Evolutionary conservation across 495 filamentous ascomycete species (phyloP), one percentile per base, ranked within the genome.

Genomic region (Xylona heveae): DNA sequence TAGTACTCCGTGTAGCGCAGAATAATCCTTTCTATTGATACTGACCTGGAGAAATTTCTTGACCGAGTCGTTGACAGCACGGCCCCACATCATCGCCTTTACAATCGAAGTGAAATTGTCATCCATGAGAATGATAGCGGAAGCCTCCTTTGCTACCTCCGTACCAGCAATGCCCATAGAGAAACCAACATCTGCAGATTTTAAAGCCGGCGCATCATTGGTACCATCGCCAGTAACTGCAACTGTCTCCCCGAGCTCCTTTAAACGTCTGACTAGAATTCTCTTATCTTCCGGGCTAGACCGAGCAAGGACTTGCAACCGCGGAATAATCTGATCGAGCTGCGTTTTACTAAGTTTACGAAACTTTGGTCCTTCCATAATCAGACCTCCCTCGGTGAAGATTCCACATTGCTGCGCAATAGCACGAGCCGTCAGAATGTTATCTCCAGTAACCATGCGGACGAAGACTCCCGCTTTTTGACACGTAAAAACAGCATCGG

Each of bases 191-290:
- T 91, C 78, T 16, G 83, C 82, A 33, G 69, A 72, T 51, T 80
- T 85, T 23, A 93, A 53, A 23, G 82, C 83, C 28, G 80, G 80
- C 1, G 76, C 82, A 54, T 93, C 83, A 38, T 93, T 93, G 31
- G 81, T 90, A 18, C 82, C 83, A 48, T 93, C 82, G 35, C 83
- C 83, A 38, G 82, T 93, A 12, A 94, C 84, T 24, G 84, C 83
- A 30, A 92, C 84, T 10, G 78, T 91, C 49, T 92, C 82, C 8
- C 79, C 79, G 17, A 85, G 57, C 36, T 77, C 77, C 52, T 83
- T 88, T 20, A 92, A 62, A 22, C 68, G 62, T 38, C 67, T 69
- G 17, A 92, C 83, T 21, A 92, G 61, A 17, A 71, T 71, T 33
- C 75, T 64, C 51, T 91, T 91, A 45, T 91, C 80, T 9, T 81